A percentile compares a stretch with the other conserved stretches of the same genome.
These are phyloP conservation scores for Cryptococcus hybrid DNA, from an alignment of 1,284 basidiomycete species.

Conservation along the genomic window DNA sequence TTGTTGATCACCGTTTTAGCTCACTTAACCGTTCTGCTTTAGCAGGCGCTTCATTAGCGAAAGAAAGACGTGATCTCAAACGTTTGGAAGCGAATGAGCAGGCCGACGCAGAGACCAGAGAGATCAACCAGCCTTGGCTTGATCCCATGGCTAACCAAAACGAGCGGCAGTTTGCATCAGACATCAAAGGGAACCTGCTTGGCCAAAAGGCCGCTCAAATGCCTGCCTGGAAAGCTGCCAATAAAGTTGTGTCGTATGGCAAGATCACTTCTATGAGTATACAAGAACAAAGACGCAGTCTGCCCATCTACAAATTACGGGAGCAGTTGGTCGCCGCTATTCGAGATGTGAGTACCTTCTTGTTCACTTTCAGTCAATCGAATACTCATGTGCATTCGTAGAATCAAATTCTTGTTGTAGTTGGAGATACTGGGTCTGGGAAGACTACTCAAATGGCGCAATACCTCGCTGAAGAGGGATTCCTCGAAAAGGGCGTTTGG, in stretches of 20 bases:
- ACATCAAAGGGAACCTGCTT: conserved; percentile 76
- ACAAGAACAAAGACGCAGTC: conserved; percentile 83
- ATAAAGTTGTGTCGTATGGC: conserved; percentile 93
- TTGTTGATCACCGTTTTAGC: conserved; percentile 27
- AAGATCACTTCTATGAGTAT: conserved; percentile 88
- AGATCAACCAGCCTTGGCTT: conserved; percentile 93
- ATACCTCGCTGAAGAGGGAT: conserved; percentile 85
- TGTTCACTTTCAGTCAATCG: background rate
- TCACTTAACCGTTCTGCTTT: conserved; percentile 94
- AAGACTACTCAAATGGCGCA: conserved; percentile 95
- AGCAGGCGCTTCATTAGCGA: conserved; percentile 87
- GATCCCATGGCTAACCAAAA: conserved; percentile 92
- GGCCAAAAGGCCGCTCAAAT: conserved; percentile 73
- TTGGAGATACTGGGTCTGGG: conserved; percentile 91
- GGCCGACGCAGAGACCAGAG: conserved; percentile 88
- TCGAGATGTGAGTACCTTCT: conserved; percentile 62
- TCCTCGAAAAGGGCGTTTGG: conserved; percentile 84
- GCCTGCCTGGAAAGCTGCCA: conserved; percentile 92
- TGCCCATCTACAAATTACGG: conserved; percentile 97
- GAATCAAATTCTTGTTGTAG: conserved; percentile 92
- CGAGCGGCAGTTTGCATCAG: conserved; percentile 91
- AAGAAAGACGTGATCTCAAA: conserved; percentile 89
- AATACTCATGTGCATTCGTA: conserved; percentile 38
- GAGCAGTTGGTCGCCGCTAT: conserved; percentile 90
- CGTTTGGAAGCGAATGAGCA: conserved; percentile 93